Conservation (phyloP, 345 rosid genomes). For the thale cress (Arabidopsis thaliana) region TAIR10.1 NC_003070.9:1553501-1554000, state of each 20-base stretch:
- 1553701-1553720: not conserved
- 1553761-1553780: slow-evolving; percentile 13
- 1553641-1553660: slow-evolving; percentile 20
- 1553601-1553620: not conserved
- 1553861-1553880: not conserved
- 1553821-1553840: not conserved
- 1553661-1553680: not conserved
- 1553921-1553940: not conserved
- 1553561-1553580: not conserved
- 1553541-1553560: not conserved
- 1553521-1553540: not conserved
- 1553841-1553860: slow-evolving; percentile 2
- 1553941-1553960: not conserved
- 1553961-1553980: not conserved
- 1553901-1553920: not conserved
- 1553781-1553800: not conserved
- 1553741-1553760: slow-evolving; percentile 16
- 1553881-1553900: not conserved
- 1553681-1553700: not conserved
- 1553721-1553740: not conserved
- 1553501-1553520: not conserved
- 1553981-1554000: not conserved
- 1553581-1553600: not conserved
- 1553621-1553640: slow-evolving; percentile 20
- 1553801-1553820: not conserved